Conservation (phyloP, 352 stramenopile genomes). For the Globisporangium paroecandrum region DNA sequence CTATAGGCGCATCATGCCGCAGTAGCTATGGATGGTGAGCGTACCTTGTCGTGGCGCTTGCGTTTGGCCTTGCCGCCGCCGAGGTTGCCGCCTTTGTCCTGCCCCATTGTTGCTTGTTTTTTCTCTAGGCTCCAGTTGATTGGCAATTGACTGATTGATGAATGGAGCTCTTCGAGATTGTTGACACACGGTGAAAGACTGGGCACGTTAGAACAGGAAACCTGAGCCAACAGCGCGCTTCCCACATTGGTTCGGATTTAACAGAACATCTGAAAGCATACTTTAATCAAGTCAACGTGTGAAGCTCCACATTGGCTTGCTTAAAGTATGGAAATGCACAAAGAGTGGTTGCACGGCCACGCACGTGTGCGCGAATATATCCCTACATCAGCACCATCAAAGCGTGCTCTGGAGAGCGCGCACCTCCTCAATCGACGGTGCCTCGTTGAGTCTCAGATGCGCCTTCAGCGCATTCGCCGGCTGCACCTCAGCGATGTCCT, state of each 20-base stretch:
- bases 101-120: slow-evolving; percentile 12
- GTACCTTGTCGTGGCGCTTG: slow-evolving; percentile 19
- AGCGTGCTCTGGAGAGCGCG: slow-evolving; percentile 5
- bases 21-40: neutral
- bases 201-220: neutral
- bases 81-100: slow-evolving; percentile 18
- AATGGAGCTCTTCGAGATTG: neutral
- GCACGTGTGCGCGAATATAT: neutral
- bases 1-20: neutral
- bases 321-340: neutral
- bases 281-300: neutral
- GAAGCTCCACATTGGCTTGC: neutral
- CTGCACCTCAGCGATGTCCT: slow-evolving; percentile 30
- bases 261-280: neutral
- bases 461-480: slow-evolving; percentile 14
- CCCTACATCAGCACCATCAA: neutral
- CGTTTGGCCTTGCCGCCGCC: slow-evolving; percentile 16
- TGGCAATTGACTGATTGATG: neutral
- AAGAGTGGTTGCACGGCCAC: too few species aligned
- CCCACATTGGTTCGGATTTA: neutral
- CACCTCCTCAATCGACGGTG: slow-evolving; percentile 14
- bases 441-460: neutral
- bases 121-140: neutral
- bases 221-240: neutral
- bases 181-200: neutral